These are phyloP conservation scores for Candida ascalaphidarum DNA, from an alignment of 805 yeast genomes.

Conservation along the genomic window DNA sequence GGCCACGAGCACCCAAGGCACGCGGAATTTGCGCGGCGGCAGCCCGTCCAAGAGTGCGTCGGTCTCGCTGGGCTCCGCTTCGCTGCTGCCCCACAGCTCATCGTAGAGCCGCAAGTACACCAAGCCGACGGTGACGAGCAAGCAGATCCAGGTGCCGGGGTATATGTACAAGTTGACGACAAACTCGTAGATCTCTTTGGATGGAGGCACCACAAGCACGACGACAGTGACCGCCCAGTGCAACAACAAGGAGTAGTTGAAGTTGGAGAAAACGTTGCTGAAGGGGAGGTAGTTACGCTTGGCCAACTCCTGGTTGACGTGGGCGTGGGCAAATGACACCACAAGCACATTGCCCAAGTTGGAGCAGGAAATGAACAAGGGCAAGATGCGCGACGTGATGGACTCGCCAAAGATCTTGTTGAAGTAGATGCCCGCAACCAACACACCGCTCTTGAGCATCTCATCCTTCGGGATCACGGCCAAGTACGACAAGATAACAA, in stretches of 20 bases:
- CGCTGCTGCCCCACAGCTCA: constrained; percentile 1
- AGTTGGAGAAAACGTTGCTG: constrained; percentile 34
- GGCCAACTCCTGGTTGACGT: constrained; percentile 53
- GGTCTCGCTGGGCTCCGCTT: constrained; percentile 8
- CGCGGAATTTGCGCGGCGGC: no score
- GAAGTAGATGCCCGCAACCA: constrained; percentile 58
- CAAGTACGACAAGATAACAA: constrained; percentile 52
- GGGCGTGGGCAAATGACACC: constrained; percentile 52
- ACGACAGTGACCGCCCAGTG: constrained; percentile 52
- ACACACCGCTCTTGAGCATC: constrained; percentile 46
- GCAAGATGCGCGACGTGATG: constrained; percentile 39
- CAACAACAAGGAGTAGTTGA: constrained; percentile 36
- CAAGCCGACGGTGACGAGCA: constrained; percentile 44
- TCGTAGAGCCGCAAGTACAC: constrained; percentile 38
- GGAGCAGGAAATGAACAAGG: constrained; percentile 51
- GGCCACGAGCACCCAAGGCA: constrained; percentile 21
- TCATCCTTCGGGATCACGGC: constrained; percentile 42
- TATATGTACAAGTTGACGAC: constrained; percentile 55
- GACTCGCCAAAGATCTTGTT: constrained; percentile 49
- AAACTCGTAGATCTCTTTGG: constrained; percentile 56
- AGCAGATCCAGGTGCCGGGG: constrained; percentile 54
- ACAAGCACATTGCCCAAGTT: constrained; percentile 60
- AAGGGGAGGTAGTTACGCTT: constrained; percentile 44
- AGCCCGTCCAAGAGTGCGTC: constrained; percentile 10
- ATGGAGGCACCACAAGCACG: constrained; percentile 50